phyloP scores from a whole-genome alignment of 768 basidiomycete genomes.

The Agrocybe praecox region DNA sequence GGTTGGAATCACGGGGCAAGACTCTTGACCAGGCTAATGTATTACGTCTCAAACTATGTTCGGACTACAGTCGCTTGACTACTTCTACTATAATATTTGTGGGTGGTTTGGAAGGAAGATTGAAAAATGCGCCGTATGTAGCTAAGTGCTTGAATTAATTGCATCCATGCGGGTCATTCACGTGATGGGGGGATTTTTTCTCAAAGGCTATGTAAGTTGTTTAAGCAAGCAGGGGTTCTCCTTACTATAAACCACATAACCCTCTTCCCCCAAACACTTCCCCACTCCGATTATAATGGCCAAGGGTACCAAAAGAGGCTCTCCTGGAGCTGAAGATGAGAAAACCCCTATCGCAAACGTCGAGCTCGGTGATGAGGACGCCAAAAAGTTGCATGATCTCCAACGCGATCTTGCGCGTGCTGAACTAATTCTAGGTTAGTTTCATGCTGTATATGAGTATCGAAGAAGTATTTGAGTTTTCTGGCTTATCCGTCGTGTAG shows the following conservation, averaged over 20 bases:
- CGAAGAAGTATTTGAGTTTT: neutral
- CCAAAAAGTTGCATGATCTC: constrained; percentile 62
- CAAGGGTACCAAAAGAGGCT: constrained; percentile 72
- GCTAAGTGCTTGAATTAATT: neutral
- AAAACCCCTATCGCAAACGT: constrained; percentile 69
- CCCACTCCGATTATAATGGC: constrained; percentile 28
- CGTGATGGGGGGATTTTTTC: constrained; percentile 5
- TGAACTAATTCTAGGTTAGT: constrained; percentile 74
- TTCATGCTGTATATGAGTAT: neutral
- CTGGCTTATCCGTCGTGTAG: constrained; percentile 35
- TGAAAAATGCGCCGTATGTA: too few species aligned
- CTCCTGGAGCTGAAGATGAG: constrained; percentile 77
- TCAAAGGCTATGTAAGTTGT: constrained; percentile 2
- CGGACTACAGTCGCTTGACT: too few species aligned
- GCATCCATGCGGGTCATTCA: neutral
- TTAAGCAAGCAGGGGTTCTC: neutral
- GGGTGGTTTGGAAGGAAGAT: too few species aligned
- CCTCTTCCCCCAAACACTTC: constrained; percentile 8
- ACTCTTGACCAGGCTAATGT: too few species aligned
- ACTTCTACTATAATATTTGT: too few species aligned
- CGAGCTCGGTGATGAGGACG: constrained; percentile 73
- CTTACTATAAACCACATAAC: constrained; percentile 7
- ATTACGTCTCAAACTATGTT: neutral
- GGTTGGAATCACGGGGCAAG: neutral
- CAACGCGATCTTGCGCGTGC: constrained; percentile 72